phyloP scores from a whole-genome alignment of 306 rosid species.

The Calophaca sinica region DNA sequence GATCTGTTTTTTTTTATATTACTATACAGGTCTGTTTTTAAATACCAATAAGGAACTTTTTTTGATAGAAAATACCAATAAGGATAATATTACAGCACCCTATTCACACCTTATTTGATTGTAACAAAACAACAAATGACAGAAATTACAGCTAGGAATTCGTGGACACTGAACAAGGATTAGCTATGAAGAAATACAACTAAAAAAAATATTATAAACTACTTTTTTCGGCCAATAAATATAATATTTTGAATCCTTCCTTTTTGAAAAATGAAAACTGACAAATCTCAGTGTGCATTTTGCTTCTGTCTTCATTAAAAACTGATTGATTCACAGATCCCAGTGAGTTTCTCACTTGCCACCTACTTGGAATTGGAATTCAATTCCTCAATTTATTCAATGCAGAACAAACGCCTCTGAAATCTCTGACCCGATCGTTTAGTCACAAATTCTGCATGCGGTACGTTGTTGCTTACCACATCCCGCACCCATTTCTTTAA shows the following conservation, averaged over 20 bases:
- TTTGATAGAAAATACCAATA: no score
- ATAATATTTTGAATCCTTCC: no score
- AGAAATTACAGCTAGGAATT: no score
- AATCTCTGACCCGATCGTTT: constrained; percentile 83
- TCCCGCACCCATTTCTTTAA: constrained; percentile 56
- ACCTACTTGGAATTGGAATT: neutral
- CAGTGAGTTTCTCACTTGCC: neutral
- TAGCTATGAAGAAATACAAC: neutral
- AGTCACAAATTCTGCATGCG: constrained; percentile 91
- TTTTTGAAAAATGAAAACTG: neutral
- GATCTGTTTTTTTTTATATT: no score
- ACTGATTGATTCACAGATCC: neutral
- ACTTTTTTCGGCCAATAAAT: neutral
- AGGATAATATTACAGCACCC: no score
- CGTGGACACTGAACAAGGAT: no score
- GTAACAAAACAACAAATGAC: no score
- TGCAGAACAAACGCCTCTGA: constrained; percentile 60
- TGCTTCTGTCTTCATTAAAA: neutral
- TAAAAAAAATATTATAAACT: no score
- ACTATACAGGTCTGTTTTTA: no score
- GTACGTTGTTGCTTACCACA: constrained; percentile 73
- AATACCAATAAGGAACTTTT: no score
- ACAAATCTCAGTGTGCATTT: neutral
- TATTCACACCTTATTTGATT: no score
- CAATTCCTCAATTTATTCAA: neutral